phyloP scores from a whole-genome alignment of 2,329 filamentous ascomycete genomes.

The Dactylonectria estremocensis region DNA sequence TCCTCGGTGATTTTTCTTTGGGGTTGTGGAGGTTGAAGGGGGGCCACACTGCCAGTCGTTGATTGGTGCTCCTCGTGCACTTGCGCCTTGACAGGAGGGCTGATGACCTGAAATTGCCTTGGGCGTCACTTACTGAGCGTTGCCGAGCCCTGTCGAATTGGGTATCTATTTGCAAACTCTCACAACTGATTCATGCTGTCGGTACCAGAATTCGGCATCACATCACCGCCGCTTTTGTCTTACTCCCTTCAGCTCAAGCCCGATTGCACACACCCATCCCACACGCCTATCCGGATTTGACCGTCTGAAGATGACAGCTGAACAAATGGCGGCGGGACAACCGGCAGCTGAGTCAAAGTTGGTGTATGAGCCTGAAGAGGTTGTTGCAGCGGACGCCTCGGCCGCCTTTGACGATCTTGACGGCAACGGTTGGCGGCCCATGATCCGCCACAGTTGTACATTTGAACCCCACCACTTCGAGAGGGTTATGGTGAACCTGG shows the following conservation, averaged over 20 bases:
- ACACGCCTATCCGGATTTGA: not conserved
- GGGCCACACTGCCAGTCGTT: not conserved
- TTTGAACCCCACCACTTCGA: constrained; percentile 77
- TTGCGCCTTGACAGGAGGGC: not conserved
- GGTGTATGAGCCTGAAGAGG: constrained; percentile 50
- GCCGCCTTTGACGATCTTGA: constrained; percentile 48
- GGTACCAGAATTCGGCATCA: not conserved
- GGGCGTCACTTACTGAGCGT: too few relatives aligned
- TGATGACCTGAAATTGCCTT: not conserved
- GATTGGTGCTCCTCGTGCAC: not conserved
- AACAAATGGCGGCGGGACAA: constrained; percentile 1
- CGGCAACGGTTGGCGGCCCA: constrained; percentile 64
- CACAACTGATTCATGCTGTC: not conserved
- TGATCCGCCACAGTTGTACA: constrained; percentile 70
- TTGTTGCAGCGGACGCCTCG: constrained; percentile 45
- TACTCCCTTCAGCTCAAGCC: not conserved
- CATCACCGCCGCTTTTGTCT: constrained; percentile 18
- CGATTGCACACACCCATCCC: not conserved
- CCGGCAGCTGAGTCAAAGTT: constrained; percentile 42
- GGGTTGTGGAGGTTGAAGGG: not conserved
- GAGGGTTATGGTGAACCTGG: constrained; percentile 79
- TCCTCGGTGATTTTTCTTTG: not conserved
- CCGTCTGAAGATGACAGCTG: not conserved
- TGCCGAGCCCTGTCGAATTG: not conserved
- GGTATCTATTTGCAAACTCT: not conserved